phyloP scores from a whole-genome alignment of 108 stramenopile species.

The Pinguiococcus pyrenoidosus region DNA sequence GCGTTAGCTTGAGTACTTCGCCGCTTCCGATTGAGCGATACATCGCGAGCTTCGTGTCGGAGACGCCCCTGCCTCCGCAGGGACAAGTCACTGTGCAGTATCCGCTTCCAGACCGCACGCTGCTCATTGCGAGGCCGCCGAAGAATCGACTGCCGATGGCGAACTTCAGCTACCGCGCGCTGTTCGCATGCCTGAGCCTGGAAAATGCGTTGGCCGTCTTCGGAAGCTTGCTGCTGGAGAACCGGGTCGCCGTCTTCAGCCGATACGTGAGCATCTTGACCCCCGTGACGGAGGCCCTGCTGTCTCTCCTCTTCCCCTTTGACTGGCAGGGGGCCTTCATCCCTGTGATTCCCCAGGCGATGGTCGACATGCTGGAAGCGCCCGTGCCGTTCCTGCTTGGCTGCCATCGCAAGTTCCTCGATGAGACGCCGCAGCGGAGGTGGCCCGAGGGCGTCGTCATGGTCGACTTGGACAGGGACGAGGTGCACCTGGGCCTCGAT shows the following conservation, averaged over 20 bases:
- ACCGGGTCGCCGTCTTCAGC: not conserved
- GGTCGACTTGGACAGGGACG: conserved; percentile 62
- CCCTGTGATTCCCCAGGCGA: conserved; percentile 57
- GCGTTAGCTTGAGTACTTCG: conserved; percentile 62
- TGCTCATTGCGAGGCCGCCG: conserved; percentile 49
- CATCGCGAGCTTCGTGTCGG: conserved; percentile 61
- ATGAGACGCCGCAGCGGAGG: conserved; percentile 11
- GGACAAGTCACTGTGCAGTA: conserved; percentile 22
- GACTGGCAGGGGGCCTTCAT: conserved; percentile 61
- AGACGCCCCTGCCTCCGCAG: conserved; percentile 70
- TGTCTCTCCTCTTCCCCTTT: conserved; percentile 68
- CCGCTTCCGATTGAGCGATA: conserved; percentile 76
- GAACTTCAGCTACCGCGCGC: conserved; percentile 62
- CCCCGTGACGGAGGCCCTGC: conserved; percentile 60
- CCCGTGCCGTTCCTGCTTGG: conserved; percentile 77
- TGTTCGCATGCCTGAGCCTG: conserved; percentile 56
- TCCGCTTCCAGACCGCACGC: conserved; percentile 32
- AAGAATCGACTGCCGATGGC: conserved; percentile 63
- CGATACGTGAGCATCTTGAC: conserved; percentile 31
- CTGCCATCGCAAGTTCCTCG: conserved; percentile 39
- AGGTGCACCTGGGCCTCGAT: conserved; percentile 50
- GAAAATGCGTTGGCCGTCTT: conserved; percentile 57
- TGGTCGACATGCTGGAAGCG: conserved; percentile 66
- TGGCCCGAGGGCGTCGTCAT: conserved; percentile 54
- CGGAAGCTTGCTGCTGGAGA: conserved; percentile 59